phyloP scores from a whole-genome alignment of 2,329 filamentous ascomycete genomes.

The Aspergillus vadensis region DNA sequence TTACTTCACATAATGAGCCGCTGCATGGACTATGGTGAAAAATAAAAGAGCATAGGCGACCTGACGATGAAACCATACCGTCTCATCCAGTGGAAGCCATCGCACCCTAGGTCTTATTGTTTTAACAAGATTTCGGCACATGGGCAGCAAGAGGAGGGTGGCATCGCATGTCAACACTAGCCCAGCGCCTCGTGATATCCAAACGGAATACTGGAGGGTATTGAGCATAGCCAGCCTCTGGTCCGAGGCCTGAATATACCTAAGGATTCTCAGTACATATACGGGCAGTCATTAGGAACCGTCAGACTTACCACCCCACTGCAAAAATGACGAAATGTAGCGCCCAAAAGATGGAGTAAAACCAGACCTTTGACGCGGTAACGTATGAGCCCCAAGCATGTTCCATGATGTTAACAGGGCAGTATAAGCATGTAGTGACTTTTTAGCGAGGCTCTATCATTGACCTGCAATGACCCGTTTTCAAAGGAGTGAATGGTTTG shows the following conservation, averaged over 20 bases:
- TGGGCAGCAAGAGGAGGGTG: conserved; percentile 85
- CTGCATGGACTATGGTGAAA: conserved; percentile 76
- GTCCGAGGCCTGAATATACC: conserved; percentile 76
- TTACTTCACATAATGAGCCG: conserved; percentile 91
- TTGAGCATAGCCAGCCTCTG: conserved; percentile 74
- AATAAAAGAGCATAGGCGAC: conserved; percentile 85
- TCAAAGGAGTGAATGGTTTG: conserved; percentile 9
- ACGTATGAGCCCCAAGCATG: conserved; percentile 58
- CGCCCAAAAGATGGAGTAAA: conserved; percentile 79
- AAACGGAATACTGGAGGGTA: conserved; percentile 81
- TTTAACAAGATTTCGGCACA: conserved; percentile 88
- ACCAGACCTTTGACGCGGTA: conserved; percentile 69
- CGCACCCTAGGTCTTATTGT: conserved; percentile 81
- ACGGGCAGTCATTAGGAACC: not conserved
- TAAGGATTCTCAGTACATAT: conserved; percentile 44
- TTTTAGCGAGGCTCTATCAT: conserved; percentile 13
- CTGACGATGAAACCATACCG: conserved; percentile 94
- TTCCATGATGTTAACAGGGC: conserved; percentile 49
- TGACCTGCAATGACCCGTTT: conserved; percentile 32
- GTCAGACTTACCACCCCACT: conserved; percentile 72
- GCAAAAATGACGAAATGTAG: conserved; percentile 78
- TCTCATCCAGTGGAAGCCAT: conserved; percentile 93
- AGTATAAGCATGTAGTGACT: conserved; percentile 8
- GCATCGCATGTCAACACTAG: conserved; percentile 81
- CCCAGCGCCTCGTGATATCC: conserved; percentile 92